Conservation (phyloP, 192 early-diverging fungal species). For the Lobosporangium transversale region DNA sequence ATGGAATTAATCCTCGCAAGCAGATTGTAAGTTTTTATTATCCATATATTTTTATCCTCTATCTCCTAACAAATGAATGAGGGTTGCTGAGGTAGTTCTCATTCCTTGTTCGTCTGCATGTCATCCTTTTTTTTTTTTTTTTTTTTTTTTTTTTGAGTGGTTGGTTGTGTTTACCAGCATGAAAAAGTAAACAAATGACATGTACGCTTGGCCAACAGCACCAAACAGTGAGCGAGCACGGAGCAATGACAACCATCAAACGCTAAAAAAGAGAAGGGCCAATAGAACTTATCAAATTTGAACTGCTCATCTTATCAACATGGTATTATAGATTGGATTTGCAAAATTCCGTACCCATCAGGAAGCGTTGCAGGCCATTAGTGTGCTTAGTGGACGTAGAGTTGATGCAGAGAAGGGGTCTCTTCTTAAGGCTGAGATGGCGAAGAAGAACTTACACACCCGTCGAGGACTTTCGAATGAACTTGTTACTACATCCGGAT, state of each 20-base stretch:
- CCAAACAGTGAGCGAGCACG: not conserved
- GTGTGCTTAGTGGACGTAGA: slow-evolving; percentile 90
- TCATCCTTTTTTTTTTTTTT: slow-evolving; percentile 1
- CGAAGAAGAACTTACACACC: slow-evolving; percentile 97
- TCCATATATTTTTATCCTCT: not conserved
- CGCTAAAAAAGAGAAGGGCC: too few species aligned
- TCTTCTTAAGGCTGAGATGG: slow-evolving; percentile 97
- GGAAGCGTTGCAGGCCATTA: slow-evolving; percentile 93
- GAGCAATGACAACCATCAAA: not conserved
- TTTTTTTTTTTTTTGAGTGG: slow-evolving; percentile 4
- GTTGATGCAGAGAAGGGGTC: slow-evolving; percentile 89
- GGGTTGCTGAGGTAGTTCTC: not conserved
- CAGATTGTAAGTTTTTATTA: slow-evolving; percentile 81
- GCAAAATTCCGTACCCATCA: slow-evolving; percentile 93
- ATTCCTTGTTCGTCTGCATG: not conserved
- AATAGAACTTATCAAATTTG: too few species aligned
- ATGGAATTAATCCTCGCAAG: slow-evolving; percentile 70
- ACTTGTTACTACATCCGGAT: slow-evolving; percentile 15
- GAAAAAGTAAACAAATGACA: slow-evolving; percentile 30
- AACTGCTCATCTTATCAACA: too few species aligned
- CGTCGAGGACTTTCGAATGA: slow-evolving; percentile 76
- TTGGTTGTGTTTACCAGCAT: not conserved
- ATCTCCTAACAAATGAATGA: not conserved
- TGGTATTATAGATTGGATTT: slow-evolving; percentile 88
- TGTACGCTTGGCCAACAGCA: slow-evolving; percentile 1